Conservation (phyloP, 2,329 filamentous ascomycete genomes). For the Penicillium olsonii region DNA sequence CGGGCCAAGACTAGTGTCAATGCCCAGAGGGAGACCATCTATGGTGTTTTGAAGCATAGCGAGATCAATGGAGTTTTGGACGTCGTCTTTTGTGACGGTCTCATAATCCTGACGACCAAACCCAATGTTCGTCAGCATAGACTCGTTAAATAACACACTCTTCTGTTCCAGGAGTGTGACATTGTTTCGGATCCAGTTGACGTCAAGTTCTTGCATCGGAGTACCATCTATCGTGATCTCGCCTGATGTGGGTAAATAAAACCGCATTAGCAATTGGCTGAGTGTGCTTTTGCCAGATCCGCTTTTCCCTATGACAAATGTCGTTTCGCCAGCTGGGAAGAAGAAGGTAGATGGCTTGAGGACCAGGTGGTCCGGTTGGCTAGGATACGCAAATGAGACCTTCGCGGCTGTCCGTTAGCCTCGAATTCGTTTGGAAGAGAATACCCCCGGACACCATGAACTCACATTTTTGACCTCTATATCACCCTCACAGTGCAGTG, state of each 20-base stretch:
- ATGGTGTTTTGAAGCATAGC: conserved; percentile 71
- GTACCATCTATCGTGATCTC: conserved; percentile 68
- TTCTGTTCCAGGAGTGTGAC: conserved; percentile 81
- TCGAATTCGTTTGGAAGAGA: not conserved
- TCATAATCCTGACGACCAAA: conserved; percentile 62
- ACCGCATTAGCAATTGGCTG: conserved; percentile 73
- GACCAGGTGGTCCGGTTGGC: conserved; percentile 61
- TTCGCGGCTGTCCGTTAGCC: conserved; percentile 35
- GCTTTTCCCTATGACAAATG: conserved; percentile 80
- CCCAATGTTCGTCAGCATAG: conserved; percentile 74
- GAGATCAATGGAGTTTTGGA: conserved; percentile 64
- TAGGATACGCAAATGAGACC: conserved; percentile 82
- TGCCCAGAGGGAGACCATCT: conserved; percentile 64
- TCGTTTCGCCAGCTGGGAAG: conserved; percentile 71
- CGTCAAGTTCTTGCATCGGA: conserved; percentile 62
- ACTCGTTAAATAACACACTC: conserved; percentile 78
- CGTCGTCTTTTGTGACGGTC: conserved; percentile 53
- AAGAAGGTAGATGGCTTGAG: conserved; percentile 65
- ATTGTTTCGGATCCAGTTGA: conserved; percentile 73
- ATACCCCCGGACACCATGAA: not conserved
- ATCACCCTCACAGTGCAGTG: conserved; percentile 60
- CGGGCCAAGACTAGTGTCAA: conserved; percentile 70
- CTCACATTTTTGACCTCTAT: conserved; percentile 69
- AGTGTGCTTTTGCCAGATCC: conserved; percentile 93
- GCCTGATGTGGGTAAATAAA: conserved; percentile 70